Percentiles rank a stretch among this genome's conserved stretches.
Evolutionary conservation across 2,329 filamentous ascomycete genomes (phyloP).

Genomic region (Claviceps cyperi): DNA sequence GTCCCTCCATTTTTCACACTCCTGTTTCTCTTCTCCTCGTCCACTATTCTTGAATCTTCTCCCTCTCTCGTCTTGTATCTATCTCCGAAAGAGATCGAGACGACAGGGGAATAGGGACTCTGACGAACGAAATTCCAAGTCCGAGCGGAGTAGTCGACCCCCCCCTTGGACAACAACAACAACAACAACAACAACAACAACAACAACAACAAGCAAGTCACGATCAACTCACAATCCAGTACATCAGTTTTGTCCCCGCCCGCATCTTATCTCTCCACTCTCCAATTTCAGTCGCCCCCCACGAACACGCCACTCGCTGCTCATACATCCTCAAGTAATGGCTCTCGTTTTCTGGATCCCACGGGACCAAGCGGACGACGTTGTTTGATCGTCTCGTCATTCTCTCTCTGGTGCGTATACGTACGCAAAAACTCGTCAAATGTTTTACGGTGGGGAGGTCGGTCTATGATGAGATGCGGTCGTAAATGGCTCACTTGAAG

Average conservation of each 20-base stretch:
- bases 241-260: slow-evolving; percentile 22
- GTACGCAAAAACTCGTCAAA: too few species aligned
- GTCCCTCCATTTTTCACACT: too few species aligned
- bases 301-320: slow-evolving; percentile 31
- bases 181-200: background rate
- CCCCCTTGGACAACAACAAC: background rate
- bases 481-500: too few species aligned
- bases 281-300: slow-evolving; percentile 22
- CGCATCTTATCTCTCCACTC: slow-evolving; percentile 19
- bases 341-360: slow-evolving; percentile 24
- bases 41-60: too few species aligned
- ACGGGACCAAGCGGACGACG: slow-evolving; percentile 22
- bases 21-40: background rate
- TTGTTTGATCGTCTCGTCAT: background rate
- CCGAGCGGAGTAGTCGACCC: too few species aligned
- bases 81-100: too few species aligned
- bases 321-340: slow-evolving; percentile 26
- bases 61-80: too few species aligned
- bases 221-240: slow-evolving; percentile 24
- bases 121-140: too few species aligned
- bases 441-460: too few species aligned
- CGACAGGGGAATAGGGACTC: too few species aligned
- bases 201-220: background rate
- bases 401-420: too few species aligned
- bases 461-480: too few species aligned